Conservation (phyloP, 805 yeast species). For the Lachancea dasiensis region DNA sequence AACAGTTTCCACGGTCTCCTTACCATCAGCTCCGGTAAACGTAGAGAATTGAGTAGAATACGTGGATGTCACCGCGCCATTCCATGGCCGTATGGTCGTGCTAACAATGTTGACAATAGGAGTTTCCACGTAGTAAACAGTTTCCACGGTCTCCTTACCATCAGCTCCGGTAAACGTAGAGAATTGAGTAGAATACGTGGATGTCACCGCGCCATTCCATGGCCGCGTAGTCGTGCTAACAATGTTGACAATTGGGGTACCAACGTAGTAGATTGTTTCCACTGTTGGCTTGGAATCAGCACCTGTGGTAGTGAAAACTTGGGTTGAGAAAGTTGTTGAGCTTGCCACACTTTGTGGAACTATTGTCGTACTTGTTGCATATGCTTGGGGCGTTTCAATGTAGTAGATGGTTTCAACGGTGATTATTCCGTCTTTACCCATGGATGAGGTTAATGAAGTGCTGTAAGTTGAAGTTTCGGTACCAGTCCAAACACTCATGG, state of each 20-base stretch:
- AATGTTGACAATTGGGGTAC: slow-evolving; percentile 1
- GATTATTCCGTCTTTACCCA: slow-evolving; percentile 10
- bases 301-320: slow-evolving; percentile 7
- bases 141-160: slow-evolving; percentile 2
- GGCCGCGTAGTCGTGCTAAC: neutral
- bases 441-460: slow-evolving; percentile 3
- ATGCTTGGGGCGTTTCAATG: slow-evolving; percentile 10
- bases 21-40: slow-evolving; percentile 6
- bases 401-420: slow-evolving; percentile 13
- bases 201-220: slow-evolving; percentile 12
- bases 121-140: slow-evolving; percentile 2
- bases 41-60: slow-evolving; percentile 3
- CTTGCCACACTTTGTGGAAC: slow-evolving; percentile 4
- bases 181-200: slow-evolving; percentile 8
- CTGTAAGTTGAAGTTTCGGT: slow-evolving; percentile 8
- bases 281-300: slow-evolving; percentile 3
- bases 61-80: slow-evolving; percentile 12
- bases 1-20: slow-evolving; percentile 4
- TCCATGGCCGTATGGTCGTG: slow-evolving; percentile 13
- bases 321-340: slow-evolving; percentile 10
- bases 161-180: slow-evolving; percentile 3
- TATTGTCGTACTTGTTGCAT: neutral
- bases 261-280: slow-evolving; percentile 12
- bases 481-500: slow-evolving; percentile 11
- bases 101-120: slow-evolving; percentile 6